These are phyloP conservation scores for Malassezia globosa DNA, from an alignment of 1,284 basidiomycete species.

Conservation along the genomic window DNA sequence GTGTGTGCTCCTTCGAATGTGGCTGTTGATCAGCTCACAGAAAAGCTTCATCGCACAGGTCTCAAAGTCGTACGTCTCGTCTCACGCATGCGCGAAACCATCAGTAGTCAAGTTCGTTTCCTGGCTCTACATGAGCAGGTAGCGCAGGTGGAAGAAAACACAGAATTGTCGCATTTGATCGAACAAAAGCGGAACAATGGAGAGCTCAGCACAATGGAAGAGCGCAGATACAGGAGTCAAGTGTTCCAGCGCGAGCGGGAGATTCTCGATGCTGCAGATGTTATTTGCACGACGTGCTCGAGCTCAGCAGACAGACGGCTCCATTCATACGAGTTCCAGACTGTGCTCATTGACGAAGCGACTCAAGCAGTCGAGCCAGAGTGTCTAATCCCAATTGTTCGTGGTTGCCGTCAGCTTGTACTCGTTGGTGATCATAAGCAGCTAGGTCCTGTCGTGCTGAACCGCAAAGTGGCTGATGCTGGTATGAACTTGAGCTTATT, in stretches of 20 bases:
- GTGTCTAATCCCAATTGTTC: conserved; percentile 96
- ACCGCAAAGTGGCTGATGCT: conserved; percentile 96
- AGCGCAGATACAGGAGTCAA: conserved; percentile 91
- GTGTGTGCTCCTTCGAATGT: conserved; percentile 99
- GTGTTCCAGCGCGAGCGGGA: conserved; percentile 93
- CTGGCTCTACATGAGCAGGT: conserved; percentile 95
- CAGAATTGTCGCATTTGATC: conserved; percentile 61
- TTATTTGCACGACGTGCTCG: conserved; percentile 97
- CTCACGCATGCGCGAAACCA: conserved; percentile 91
- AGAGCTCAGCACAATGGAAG: conserved; percentile 87
- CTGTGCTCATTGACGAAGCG: conserved; percentile 95
- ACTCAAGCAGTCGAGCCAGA: conserved; percentile 97
- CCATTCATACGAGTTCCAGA: conserved; percentile 92
- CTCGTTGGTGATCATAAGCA: conserved; percentile 95
- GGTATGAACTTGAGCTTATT: conserved; percentile 95
- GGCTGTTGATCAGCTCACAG: conserved; percentile 95
- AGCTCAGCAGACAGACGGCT: conserved; percentile 91
- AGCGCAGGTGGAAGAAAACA: conserved; percentile 72
- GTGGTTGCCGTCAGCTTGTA: conserved; percentile 93
- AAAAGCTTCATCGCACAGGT: conserved; percentile 94
- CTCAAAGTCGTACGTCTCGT: conserved; percentile 94
- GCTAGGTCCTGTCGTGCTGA: conserved; percentile 99
- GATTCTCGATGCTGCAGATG: conserved; percentile 85
- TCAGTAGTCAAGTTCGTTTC: conserved; percentile 85
- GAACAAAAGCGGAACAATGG: conserved; percentile 95